Evolutionary conservation across 257 asterid genomes (phyloP).

Genomic region (Capsicum chinense): DNA sequence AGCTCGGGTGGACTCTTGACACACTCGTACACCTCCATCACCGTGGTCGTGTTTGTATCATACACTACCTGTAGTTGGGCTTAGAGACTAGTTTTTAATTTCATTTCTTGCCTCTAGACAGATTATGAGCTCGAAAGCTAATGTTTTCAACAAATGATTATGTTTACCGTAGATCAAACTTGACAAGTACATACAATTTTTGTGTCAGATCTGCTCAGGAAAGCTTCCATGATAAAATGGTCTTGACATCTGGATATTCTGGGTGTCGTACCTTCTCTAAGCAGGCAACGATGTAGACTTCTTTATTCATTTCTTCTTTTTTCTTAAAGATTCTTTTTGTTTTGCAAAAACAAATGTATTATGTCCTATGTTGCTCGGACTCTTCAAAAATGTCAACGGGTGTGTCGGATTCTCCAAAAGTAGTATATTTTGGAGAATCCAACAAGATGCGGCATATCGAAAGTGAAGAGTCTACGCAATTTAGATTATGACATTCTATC

Average conservation of each 20-base stretch:
- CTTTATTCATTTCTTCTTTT: background rate
- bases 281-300: conserved; percentile 13
- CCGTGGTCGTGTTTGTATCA: too few species aligned
- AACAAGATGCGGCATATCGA: too few species aligned
- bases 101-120: background rate
- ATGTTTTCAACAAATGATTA: background rate
- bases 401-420: too few species aligned
- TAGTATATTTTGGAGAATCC: too few species aligned
- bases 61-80: background rate
- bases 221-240: conserved; percentile 3
- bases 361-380: too few species aligned
- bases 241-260: conserved; percentile 14
- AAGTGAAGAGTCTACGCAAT: too few species aligned
- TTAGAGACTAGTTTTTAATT: background rate
- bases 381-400: too few species aligned
- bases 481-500: background rate
- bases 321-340: background rate
- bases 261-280: conserved; percentile 7
- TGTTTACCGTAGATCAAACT: conserved; percentile 11
- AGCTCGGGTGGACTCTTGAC: too few species aligned
- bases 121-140: background rate
- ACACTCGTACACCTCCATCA: too few species aligned
- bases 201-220: background rate
- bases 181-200: conserved; percentile 3
- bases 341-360: background rate